Evolutionary conservation across 164 flowering plant genomes (phyloP), one percentile per base, ranked within the genome.

Genomic region (Saururus chinensis): DNA sequence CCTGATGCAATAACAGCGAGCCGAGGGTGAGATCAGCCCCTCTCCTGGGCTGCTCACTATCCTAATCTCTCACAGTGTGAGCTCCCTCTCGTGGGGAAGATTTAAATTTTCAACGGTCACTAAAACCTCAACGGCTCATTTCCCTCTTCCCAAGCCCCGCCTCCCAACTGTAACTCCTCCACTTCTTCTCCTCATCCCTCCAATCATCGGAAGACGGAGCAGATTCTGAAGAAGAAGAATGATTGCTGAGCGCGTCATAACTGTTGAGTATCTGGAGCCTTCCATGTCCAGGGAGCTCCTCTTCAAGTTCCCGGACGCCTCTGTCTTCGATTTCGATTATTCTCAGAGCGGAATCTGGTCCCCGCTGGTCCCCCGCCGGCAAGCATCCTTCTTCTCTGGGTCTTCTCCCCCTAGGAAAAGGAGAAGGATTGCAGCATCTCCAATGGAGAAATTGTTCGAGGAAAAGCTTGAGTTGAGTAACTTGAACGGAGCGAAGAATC

Each of bases 261-360:
- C 73, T 1, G 79, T 88, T n/a, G 89, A 86, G 70, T 86, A 87
- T 60, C 65, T 88, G 53, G 79, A 78, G 57, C 70, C 83, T 11
- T 60, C 78, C 26, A 85, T 84, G 87, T 76, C 86, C 8, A 66
- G 45, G 48, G 82, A 81, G 54, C 89, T 91, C 30, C 86, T 86
- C 70, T 58, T 75, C 69, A 91, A 88, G 53, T 91, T 82, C 70
- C 96, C 97, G 7, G 93, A 91, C 69, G 78, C 76, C 64, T 84
- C 96, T 0, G 80, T 84, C 40, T 83, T 74, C 70, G 97, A 80
- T 63, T 91, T 91, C 75, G 87, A 91, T 73, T 91, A 91, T 75
- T 30, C 86, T 0, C 91, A 91, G 79, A 91, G 97, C 68, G 83
- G 89, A 19, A 76, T 91, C 40, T 91, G 96, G 96, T 91, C 97